Base-by-base conservation (phyloP, 495 filamentous ascomycete species). In the Xylaria castorea region DNA sequence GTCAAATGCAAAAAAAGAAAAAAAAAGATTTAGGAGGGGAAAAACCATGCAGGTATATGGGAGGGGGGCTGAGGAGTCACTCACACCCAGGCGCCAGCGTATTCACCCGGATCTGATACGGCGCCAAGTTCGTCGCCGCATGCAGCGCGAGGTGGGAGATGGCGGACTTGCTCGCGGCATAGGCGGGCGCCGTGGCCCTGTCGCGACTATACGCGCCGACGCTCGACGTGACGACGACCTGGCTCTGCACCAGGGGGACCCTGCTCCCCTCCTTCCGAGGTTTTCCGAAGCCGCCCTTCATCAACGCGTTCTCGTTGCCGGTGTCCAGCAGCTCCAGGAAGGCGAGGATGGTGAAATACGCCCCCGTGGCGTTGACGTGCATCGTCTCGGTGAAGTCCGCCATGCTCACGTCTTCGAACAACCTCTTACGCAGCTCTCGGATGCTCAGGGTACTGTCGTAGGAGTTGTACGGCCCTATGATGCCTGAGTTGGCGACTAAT, bases 321-420 rank as follows among this genome's bases (percentile, higher is more conserved):
- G 81, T 83, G n/a, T 91, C 88, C 0, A 91, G 85, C 14, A 91
- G 78, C 1, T 83, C 83, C 42, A 91, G 73, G 73, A 91, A 91
- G 0, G 88, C 88, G 3, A 87, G 66, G 30, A 86, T 80, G 0
- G 86, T 88, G 76, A 84, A 90, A 71, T 83, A 89, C 0, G 85
- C 80, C 1, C 80, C 88, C 0, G 85, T 86, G 3, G 85, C 80
- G 66, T 91, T 91, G 38, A 89, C 79, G 40, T 84, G 77, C 67
- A 86, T 79, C 1, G 85, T 83, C 1, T 82, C 73, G 12, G 80
- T 85, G 72, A 88, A 89, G 2, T 85, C 86, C 7, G 81, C 81
- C 82, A 87, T 83, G 2, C 81, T 76, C 4, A 70, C n/a, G 1
- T 83, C 72, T 11, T 80, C 77, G 71, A 86, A 86, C 1, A 87